Evolutionary conservation across 352 stramenopile genomes (phyloP).

Genomic region (Phytopythium boreale): DNA sequence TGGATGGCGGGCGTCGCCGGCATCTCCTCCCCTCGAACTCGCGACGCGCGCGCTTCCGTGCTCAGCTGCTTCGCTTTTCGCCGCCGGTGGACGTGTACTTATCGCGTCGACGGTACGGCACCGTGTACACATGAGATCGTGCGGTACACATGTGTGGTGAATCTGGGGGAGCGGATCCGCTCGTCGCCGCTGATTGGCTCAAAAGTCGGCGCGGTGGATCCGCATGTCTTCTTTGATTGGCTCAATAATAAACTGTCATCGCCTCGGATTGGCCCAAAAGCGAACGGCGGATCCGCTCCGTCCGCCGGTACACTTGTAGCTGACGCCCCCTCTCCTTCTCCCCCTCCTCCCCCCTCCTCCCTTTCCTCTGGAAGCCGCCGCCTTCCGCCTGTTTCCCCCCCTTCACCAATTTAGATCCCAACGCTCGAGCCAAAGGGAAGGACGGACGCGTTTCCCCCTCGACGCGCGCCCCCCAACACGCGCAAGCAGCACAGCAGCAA

Average conservation of each 20-base stretch:
- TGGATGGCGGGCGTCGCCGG: constrained; percentile 42
- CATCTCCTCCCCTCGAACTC: neutral
- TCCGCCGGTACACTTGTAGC: neutral
- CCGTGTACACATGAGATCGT: neutral
- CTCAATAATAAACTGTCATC: neutral
- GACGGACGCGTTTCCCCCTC: constrained; percentile 10
- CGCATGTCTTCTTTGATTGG: neutral
- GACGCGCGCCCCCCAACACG: neutral
- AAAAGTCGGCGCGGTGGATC: constrained; percentile 1
- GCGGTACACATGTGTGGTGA: neutral
- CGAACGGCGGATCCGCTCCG: constrained; percentile 6
- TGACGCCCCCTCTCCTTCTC: constrained; percentile 27
- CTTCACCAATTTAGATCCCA: constrained; percentile 6
- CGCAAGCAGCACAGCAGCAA: neutral
- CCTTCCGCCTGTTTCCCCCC: neutral
- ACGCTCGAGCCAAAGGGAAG: constrained; percentile 3
- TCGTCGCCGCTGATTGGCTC: constrained; percentile 2
- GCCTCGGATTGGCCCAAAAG: constrained; percentile 16
- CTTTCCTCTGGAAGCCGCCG: neutral
- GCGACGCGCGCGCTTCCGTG: neutral
- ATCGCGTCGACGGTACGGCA: neutral
- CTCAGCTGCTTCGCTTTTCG: neutral
- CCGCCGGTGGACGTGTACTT: neutral
- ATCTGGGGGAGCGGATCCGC: neutral
- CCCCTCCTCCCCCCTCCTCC: neutral